Evolutionary conservation across 129 eudicot genomes (phyloP).

Genomic region (Artemisia tridentata): DNA sequence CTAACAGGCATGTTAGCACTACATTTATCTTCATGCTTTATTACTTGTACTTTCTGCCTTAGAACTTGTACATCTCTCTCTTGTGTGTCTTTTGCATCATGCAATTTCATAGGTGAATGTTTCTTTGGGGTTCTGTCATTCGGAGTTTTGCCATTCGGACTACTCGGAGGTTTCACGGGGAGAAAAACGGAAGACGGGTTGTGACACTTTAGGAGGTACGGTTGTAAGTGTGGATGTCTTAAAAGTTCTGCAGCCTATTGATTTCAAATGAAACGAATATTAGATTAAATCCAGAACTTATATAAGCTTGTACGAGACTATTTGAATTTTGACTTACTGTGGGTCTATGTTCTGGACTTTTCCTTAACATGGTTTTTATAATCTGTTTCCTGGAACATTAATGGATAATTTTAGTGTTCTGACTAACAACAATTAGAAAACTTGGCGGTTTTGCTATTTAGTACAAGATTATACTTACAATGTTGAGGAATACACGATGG

Average conservation of each 20-base stretch:
- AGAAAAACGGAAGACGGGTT: conserved; percentile 73
- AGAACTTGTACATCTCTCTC: conserved; percentile 46
- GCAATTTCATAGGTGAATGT: conserved; percentile 47
- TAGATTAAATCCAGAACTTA: conserved; percentile 9
- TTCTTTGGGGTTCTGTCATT: conserved; percentile 51
- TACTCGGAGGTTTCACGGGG: conserved; percentile 80
- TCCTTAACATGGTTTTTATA: conserved; percentile 90
- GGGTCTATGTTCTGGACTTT: conserved; percentile 93
- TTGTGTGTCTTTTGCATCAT: conserved; percentile 36
- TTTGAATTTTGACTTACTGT: conserved; percentile 60
- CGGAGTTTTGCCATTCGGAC: conserved; percentile 53
- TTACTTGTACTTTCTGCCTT: conserved; percentile 35
- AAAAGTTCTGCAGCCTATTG: conserved; percentile 90
- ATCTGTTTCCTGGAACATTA: conserved; percentile 77
- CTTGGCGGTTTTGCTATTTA: not conserved
- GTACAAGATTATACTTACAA: conserved; percentile 54
- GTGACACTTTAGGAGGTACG: conserved; percentile 70
- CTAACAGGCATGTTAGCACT: conserved; percentile 24
- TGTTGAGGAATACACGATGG: conserved; percentile 77
- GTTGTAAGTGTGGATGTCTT: conserved; percentile 90
- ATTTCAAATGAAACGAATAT: conserved; percentile 20
- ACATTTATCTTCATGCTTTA: conserved; percentile 32
- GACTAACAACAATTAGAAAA: not conserved
- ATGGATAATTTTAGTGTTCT: not conserved
- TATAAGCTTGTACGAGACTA: not conserved